Evolutionary conservation across 2,329 filamentous ascomycete species (phyloP).

Genomic region (Colletotrichum sp.): DNA sequence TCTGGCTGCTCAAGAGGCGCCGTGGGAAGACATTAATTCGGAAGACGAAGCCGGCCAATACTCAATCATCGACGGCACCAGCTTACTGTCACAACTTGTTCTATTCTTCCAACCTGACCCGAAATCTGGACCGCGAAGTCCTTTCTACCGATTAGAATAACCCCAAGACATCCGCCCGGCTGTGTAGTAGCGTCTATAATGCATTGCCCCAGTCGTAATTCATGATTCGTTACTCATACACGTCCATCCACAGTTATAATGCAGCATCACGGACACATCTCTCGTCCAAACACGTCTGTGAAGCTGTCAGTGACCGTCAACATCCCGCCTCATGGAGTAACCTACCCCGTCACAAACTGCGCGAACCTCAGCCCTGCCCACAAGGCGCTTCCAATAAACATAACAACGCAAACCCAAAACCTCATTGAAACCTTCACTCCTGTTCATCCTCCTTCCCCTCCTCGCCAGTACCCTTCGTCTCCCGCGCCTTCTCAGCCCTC

Average conservation of each 20-base stretch:
- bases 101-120: not conserved
- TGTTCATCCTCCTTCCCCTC: conserved; percentile 21
- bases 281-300: not conserved
- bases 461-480: not conserved
- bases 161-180: not conserved
- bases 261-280: no score
- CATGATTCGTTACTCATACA: not conserved
- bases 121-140: not conserved
- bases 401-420: not conserved
- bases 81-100: not conserved
- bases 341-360: not conserved
- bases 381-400: no score
- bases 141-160: not conserved
- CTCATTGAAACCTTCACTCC: conserved; percentile 13
- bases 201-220: not conserved
- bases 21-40: not conserved
- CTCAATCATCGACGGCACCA: not conserved
- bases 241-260: no score
- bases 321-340: fast-evolving
- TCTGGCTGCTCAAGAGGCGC: not conserved
- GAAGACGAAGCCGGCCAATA: not conserved
- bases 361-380: fast-evolving
- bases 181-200: not conserved
- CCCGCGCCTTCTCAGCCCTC: conserved; percentile 6
- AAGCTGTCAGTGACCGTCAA: not conserved